Conservation (phyloP, 495 filamentous ascomycete genomes). For the Acidomyces sp. region DNA sequence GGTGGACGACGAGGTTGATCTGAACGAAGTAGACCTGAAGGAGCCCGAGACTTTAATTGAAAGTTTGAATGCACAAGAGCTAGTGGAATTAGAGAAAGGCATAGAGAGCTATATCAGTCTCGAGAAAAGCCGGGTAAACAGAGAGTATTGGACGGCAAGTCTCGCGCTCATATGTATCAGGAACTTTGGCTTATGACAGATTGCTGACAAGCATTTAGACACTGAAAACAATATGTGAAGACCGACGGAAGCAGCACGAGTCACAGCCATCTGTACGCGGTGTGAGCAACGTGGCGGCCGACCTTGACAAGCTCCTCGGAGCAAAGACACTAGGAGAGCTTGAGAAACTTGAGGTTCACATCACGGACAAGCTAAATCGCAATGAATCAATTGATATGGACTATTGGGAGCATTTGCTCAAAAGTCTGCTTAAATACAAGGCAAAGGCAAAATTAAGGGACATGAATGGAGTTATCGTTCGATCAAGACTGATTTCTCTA, state of each 20-base stretch:
- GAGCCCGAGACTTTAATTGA: conserved; percentile 76
- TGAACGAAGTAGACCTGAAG: conserved; percentile 56
- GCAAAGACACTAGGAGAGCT: conserved; percentile 84
- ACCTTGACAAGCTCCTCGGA: conserved; percentile 73
- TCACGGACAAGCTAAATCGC: conserved; percentile 67
- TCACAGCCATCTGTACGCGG: conserved; percentile 55
- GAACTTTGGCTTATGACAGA: conserved; percentile 21
- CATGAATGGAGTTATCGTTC: conserved; percentile 63
- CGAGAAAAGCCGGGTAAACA: conserved; percentile 63
- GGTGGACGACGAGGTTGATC: conserved; percentile 67
- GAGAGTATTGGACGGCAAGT: conserved; percentile 71
- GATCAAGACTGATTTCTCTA: neutral
- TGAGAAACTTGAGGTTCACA: conserved; percentile 69
- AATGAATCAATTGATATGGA: conserved; percentile 91
- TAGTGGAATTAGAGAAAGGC: conserved; percentile 69
- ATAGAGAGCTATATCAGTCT: conserved; percentile 74
- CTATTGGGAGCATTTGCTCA: conserved; percentile 90
- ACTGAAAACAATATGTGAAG: conserved; percentile 70
- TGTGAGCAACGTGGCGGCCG: conserved; percentile 66
- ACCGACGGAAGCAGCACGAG: conserved; percentile 55
- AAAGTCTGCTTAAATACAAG: conserved; percentile 78
- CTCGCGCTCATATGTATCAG: neutral
- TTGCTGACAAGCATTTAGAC: conserved; percentile 36
- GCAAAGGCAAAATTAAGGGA: conserved; percentile 74
- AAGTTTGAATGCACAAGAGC: conserved; percentile 52